phyloP scores from a whole-genome alignment of 345 rosid genomes.

The Brassica juncea region DNA sequence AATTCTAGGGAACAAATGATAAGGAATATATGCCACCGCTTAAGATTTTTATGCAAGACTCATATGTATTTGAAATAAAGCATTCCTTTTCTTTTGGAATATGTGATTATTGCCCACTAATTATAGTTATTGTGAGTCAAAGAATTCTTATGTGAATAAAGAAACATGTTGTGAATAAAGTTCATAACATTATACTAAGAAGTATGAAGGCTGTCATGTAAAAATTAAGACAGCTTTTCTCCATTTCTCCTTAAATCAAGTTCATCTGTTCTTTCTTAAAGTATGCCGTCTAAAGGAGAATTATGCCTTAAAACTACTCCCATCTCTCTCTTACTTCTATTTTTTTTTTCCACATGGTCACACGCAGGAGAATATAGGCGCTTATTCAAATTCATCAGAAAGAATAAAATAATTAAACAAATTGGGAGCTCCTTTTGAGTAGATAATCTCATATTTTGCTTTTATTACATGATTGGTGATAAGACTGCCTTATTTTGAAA shows the following conservation, averaged over 20 bases:
- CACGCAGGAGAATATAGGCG: too few species aligned
- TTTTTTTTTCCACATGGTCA: too few species aligned
- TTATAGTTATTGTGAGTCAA: conserved; percentile 16
- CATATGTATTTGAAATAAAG: conserved; percentile 20
- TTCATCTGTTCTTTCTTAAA: too few species aligned
- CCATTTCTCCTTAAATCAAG: background rate
- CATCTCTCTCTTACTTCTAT: too few species aligned
- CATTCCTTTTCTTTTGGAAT: conserved; percentile 27
- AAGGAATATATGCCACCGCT: conserved; percentile 23
- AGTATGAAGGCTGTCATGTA: conserved; percentile 34
- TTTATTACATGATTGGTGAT: too few species aligned
- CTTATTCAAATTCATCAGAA: too few species aligned
- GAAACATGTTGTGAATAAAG: conserved; percentile 10
- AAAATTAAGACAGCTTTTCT: conserved; percentile 39
- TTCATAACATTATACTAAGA: conserved; percentile 30
- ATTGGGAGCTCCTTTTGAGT: too few species aligned
- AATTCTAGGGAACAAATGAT: conserved; percentile 20
- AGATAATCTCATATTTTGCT: too few species aligned
- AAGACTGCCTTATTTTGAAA: too few species aligned
- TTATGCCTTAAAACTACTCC: too few species aligned
- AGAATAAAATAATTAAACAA: too few species aligned
- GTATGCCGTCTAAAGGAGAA: too few species aligned
- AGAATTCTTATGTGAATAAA: background rate
- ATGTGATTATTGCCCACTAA: conserved; percentile 1
- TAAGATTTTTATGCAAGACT: conserved; percentile 24